phyloP scores from a whole-genome alignment of 106 monocot species.

The Dendrobium chrysotoxum region DNA sequence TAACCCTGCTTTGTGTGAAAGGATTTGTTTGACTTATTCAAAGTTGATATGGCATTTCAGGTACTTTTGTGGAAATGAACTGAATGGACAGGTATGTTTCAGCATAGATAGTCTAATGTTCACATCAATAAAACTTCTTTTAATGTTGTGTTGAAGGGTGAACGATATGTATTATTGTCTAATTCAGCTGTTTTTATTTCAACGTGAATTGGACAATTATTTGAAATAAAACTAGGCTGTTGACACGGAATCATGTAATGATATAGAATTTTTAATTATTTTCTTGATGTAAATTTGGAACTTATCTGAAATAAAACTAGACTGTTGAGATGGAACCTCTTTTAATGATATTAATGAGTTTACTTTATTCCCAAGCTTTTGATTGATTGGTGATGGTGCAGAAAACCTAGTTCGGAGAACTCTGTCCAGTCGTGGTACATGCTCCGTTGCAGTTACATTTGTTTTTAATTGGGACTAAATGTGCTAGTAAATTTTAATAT shows the following conservation, averaged over 20 bases:
- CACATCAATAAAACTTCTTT: not conserved
- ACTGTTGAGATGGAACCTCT: not conserved
- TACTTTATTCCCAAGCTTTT: not conserved
- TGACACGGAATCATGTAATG: not conserved
- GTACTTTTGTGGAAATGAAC: slow-evolving; percentile 41
- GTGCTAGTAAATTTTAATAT: not conserved
- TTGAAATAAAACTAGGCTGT: not conserved
- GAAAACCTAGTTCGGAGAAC: not conserved
- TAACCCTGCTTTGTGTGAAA: not conserved
- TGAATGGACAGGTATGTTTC: slow-evolving; percentile 37
- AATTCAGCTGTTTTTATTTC: not conserved
- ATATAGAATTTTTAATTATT: not conserved
- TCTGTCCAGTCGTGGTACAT: not conserved
- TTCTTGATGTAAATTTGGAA: not conserved
- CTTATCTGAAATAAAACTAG: not conserved
- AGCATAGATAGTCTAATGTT: not conserved
- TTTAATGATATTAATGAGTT: not conserved
- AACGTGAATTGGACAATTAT: not conserved
- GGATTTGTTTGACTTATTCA: not conserved
- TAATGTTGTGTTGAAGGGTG: not conserved
- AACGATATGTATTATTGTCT: not conserved
- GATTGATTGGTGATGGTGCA: not conserved
- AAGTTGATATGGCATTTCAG: slow-evolving; percentile 20
- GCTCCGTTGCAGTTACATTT: not conserved
- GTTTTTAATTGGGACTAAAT: not conserved